phyloP scores from a whole-genome alignment of 805 yeast species.

The Lachancea dasiensis region DNA sequence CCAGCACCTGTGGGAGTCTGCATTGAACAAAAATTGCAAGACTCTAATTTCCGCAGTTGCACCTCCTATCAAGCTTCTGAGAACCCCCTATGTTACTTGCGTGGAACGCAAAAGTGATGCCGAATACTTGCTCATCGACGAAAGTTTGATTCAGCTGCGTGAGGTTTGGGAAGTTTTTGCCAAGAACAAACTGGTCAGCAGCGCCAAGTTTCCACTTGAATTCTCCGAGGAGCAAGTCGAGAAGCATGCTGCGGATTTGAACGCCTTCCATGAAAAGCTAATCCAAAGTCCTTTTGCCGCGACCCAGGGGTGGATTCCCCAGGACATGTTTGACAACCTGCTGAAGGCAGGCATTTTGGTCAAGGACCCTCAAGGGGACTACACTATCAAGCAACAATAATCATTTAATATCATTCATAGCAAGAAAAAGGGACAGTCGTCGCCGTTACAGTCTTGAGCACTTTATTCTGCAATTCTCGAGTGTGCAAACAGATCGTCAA shows the following conservation, averaged over 20 bases:
- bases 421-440: background rate
- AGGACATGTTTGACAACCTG: constrained; percentile 76
- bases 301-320: constrained; percentile 94
- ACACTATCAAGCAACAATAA: constrained; percentile 22
- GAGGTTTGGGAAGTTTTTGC: constrained; percentile 65
- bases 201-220: constrained; percentile 51
- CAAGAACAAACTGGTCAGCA: constrained; percentile 49
- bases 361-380: constrained; percentile 54
- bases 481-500: no score
- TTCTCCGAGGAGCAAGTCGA: constrained; percentile 56
- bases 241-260: constrained; percentile 50
- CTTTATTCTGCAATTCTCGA: no score
- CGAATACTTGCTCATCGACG: constrained; percentile 60
- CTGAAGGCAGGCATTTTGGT: constrained; percentile 63
- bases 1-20: constrained; percentile 81
- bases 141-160: constrained; percentile 56
- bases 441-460: no score
- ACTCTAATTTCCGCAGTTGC: constrained; percentile 74
- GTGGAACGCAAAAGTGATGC: constrained; percentile 50
- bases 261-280: constrained; percentile 60
- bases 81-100: constrained; percentile 56
- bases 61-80: constrained; percentile 72
- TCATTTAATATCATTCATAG: constrained; percentile 1
- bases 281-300: constrained; percentile 77
- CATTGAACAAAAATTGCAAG: constrained; percentile 57